Evolutionary conservation across 2,329 filamentous ascomycete species (phyloP), one percentile per base, ranked within the genome.

Genomic region (Leptoxyphium fumago): DNA sequence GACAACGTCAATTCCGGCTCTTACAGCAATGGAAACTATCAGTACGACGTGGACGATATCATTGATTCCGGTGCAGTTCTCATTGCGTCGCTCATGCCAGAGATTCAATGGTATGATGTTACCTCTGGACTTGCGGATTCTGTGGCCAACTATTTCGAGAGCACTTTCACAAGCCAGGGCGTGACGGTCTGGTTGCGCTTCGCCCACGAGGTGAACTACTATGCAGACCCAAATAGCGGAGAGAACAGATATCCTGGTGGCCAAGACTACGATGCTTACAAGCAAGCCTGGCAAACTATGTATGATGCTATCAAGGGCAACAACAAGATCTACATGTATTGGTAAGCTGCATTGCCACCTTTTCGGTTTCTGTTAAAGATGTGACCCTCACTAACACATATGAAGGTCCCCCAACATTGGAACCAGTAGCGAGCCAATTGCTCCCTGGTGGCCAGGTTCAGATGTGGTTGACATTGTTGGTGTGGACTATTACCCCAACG

Each of bases 191-290:
- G 40, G 40, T 14, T 42, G 17, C 40, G 40, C 28, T 42, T 42
- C 26, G 40, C 40, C 40, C 40, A 42, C 28, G 40, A 42, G 26
- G 29, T 42, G 40, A 42, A 42, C 40, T 42, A 42, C 40, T 42
- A 42, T 29, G 40, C 40, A 2, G 32, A 36, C 15, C 32, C 32
- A 13, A 36, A 36, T 13, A 15, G 32, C 15, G n/a, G 17, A 10
- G 17, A 42, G 7, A n/a, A 29, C 21, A 42, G n/a, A 5, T 42
- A 42, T 17, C 40, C 40, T 29, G 40, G 40, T 29, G 40, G 40
- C 28, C 17, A 26, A n/a, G 29, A 42, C 28, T 42, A 42, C 26
- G 18, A 7, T 28, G 17, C n/a, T 8, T 42, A 28, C 18, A 26
- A 26, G n/a, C 17, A 42, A 14, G 40, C 40, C 13, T 42, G 40